phyloP scores from a whole-genome alignment of 768 basidiomycete genomes.

The Lactarius trivialis region DNA sequence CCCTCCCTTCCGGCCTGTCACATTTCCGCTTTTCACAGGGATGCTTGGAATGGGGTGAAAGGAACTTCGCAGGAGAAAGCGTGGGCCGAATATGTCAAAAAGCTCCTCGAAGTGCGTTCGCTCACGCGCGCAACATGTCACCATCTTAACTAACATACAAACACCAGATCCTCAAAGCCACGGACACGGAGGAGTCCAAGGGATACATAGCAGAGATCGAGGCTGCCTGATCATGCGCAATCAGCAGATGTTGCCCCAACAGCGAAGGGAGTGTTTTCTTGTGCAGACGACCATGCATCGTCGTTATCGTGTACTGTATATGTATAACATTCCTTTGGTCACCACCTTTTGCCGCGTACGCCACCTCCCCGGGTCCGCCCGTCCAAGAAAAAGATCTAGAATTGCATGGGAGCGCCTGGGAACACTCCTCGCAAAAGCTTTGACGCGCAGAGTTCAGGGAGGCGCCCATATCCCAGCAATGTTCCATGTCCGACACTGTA shows the following conservation, averaged over 20 bases:
- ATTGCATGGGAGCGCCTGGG: constrained; percentile 7
- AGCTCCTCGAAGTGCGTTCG: constrained; percentile 55
- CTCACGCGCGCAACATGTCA: neutral
- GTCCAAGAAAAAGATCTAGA: no score
- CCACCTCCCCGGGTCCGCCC: constrained; percentile 1
- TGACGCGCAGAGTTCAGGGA: neutral
- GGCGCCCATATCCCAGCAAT: neutral
- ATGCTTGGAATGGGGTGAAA: constrained; percentile 76
- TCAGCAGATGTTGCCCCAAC: neutral
- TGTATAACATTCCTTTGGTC: neutral
- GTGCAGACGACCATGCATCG: neutral
- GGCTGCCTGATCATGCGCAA: constrained; percentile 33
- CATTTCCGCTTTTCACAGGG: constrained; percentile 42
- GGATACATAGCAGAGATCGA: constrained; percentile 55
- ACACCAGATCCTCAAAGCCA: constrained; percentile 49
- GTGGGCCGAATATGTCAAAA: constrained; percentile 63
- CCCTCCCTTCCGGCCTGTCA: neutral
- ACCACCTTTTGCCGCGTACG: constrained; percentile 10
- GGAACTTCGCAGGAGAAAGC: constrained; percentile 72
- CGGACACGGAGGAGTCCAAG: constrained; percentile 47
- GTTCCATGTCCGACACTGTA: neutral
- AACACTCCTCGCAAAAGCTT: neutral
- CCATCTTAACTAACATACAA: constrained; percentile 13
- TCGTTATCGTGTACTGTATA: neutral
- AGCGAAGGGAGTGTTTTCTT: neutral